Conservation (phyloP, 768 basidiomycete species). For the Pisolithus microcarpus region DNA sequence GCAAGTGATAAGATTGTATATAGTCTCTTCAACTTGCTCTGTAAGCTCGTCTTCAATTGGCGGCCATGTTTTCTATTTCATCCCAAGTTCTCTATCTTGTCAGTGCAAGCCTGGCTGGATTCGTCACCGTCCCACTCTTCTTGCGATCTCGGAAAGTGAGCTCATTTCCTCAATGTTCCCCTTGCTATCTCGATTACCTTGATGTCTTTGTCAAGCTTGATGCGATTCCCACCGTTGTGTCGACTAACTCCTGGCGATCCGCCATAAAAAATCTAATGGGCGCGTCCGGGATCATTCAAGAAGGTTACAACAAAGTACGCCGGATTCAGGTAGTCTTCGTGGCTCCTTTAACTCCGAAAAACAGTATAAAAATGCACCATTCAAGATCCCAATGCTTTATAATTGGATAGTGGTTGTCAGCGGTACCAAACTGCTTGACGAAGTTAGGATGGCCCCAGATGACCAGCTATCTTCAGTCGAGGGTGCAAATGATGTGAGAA, state of each 20-base stretch:
- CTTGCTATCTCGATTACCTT: background rate
- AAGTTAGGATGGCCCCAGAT: slow-evolving; percentile 34
- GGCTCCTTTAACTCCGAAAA: background rate
- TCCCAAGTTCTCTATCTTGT: background rate
- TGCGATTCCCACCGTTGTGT: background rate
- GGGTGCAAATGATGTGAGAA: slow-evolving; percentile 29
- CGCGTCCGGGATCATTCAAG: background rate
- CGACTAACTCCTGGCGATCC: background rate
- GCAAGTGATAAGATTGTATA: too few species aligned
- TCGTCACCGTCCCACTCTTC: background rate
- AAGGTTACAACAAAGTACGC: background rate
- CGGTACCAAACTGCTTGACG: slow-evolving; percentile 28
- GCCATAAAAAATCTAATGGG: background rate
- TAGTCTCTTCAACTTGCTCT: background rate
- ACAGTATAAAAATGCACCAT: slow-evolving; percentile 21
- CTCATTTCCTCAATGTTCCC: background rate
- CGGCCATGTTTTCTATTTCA: background rate
- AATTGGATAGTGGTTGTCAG: slow-evolving; percentile 36
- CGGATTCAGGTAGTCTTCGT: too few species aligned
- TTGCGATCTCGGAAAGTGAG: background rate
- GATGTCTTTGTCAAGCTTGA: background rate
- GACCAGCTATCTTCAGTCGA: slow-evolving; percentile 30
- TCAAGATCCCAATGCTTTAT: slow-evolving; percentile 20
- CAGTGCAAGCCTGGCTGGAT: background rate
- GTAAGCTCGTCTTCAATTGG: background rate